phyloP scores from a whole-genome alignment of 495 filamentous ascomycete species.

The Aspergillus olivimuriae region DNA sequence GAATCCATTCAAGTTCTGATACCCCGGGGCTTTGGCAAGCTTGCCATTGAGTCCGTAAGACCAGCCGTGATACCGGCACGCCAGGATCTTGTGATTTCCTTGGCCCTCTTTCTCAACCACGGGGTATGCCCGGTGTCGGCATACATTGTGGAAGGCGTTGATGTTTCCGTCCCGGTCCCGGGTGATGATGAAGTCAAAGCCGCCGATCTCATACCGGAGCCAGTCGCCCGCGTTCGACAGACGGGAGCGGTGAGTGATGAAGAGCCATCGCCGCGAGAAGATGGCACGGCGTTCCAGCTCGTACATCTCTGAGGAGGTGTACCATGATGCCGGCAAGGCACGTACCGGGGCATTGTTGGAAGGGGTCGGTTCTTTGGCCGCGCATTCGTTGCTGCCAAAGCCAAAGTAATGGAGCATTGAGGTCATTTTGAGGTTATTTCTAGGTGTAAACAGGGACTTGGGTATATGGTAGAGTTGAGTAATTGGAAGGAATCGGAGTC shows the following conservation, averaged over 20 bases:
- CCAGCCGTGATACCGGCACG: constrained; percentile 56
- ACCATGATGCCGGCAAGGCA: constrained; percentile 40
- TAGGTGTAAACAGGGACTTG: too few relatives aligned
- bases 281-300: constrained; percentile 45
- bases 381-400: too few relatives aligned
- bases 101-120: constrained; percentile 33
- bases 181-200: constrained; percentile 39
- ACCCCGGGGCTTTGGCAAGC: constrained; percentile 50
- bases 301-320: constrained; percentile 39
- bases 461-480: too few relatives aligned
- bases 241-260: constrained; percentile 21
- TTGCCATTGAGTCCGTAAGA: constrained; percentile 49
- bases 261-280: constrained; percentile 34
- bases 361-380: too few relatives aligned
- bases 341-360: constrained; percentile 20
- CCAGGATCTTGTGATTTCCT: constrained; percentile 41
- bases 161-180: constrained; percentile 39
- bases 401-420: too few relatives aligned
- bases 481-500: too few relatives aligned
- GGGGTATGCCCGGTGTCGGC: constrained; percentile 47
- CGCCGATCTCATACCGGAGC: constrained; percentile 21
- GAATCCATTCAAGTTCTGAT: constrained; percentile 43
- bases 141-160: constrained; percentile 50
- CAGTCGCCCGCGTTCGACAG: constrained; percentile 29
- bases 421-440: too few relatives aligned